Conservation (phyloP, 768 basidiomycete species). For the Grammothele lineata region DNA sequence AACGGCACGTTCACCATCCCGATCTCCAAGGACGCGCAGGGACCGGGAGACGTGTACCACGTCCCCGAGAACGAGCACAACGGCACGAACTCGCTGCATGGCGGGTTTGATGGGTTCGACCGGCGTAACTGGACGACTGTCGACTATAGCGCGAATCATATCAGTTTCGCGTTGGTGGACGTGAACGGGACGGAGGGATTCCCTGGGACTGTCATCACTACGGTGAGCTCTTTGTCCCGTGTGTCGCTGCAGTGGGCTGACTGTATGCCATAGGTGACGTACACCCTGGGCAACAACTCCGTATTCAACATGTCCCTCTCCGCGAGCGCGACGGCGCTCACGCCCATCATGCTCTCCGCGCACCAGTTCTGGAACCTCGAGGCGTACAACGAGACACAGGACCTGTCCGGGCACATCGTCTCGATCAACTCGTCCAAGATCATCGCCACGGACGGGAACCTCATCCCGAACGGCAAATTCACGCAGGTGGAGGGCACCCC, state of each 20-base stretch:
- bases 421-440: not conserved
- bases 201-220: not conserved
- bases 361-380: slow-evolving; percentile 2
- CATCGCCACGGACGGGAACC: not conserved
- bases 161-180: not conserved
- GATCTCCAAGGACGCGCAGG: too few relatives aligned
- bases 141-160: not conserved
- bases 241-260: not conserved
- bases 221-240: not conserved
- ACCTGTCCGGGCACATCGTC: not conserved
- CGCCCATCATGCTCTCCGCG: slow-evolving; percentile 1
- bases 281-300: not conserved
- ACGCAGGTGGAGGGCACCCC: slow-evolving; percentile 21
- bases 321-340: not conserved
- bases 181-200: not conserved
- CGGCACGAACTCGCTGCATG: slow-evolving; percentile 4
- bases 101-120: slow-evolving; percentile 5
- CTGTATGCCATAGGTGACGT: not conserved
- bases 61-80: slow-evolving; percentile 1
- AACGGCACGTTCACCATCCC: slow-evolving; percentile 6
- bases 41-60: not conserved
- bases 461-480: slow-evolving; percentile 2
- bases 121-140: not conserved
- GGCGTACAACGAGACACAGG: not conserved
- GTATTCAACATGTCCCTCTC: not conserved